Evolutionary conservation across 768 basidiomycete genomes (phyloP), one percentile per base, ranked within the genome.

Genomic region (Mycena rosella): DNA sequence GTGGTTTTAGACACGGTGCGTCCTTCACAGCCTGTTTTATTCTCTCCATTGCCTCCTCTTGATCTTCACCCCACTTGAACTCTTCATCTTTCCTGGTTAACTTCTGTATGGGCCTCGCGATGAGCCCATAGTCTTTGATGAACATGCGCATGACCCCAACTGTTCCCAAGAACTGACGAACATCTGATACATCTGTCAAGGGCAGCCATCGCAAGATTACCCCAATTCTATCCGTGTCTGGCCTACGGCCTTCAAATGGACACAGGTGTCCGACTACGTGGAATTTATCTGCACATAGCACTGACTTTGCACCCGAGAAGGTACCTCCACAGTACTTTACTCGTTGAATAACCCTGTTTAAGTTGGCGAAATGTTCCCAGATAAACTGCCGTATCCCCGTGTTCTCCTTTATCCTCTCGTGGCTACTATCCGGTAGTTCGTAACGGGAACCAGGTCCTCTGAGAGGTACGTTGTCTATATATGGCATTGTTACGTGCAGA

Each of bases 61-160:
- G 51, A 27, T 65, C 32, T 2, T 72, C 51, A 26, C 57, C 66
- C 74, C 77, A 80, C 17, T 34, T 57, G 44, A 77, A 79, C n/a
- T n/a, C n/a, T n/a, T n/a, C n/a, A n/a, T 68, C 67, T 0, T 36
- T 24, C 2, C 54, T 49, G 8, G 27, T 48, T 0, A 73, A 53
- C 53, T 69, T 59, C 4, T 54, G 38, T 4, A 73, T 53, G 0
- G 63, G 66, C 0, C 55, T 3, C 0, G 53, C 18, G 3, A 65
- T 10, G 0, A 24, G 2, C 0, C 73, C 45, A 18, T 58, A 78
- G 38, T 40, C 38, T 40, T 15, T 40, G 5, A 40, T 40, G 17
- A 40, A 40, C 38, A 40, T 40, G 5, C 38, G 38, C 38, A 40
- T 6, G 14, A 40, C 38, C 3, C 38, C 38, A 4, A 40, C 38